phyloP scores from a whole-genome alignment of 2,329 filamentous ascomycete genomes.

The Pseudopyricularia cyperi region DNA sequence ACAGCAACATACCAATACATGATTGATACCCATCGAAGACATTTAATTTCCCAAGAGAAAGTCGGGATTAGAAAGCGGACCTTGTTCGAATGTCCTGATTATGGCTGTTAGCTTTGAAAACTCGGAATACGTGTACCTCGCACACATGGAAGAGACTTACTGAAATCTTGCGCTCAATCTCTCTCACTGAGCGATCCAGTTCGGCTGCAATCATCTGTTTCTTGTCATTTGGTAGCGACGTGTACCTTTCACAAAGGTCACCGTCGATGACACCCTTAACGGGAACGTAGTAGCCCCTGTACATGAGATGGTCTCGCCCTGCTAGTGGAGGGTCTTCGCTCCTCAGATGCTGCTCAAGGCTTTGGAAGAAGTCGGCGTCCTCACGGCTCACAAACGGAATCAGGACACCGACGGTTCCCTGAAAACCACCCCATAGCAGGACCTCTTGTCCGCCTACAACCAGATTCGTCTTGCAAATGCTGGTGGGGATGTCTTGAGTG shows the following conservation, averaged over 20 bases:
- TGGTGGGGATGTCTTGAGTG: constrained; percentile 83
- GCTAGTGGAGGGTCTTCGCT: constrained; percentile 77
- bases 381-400: constrained; percentile 86
- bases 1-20: background rate
- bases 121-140: background rate
- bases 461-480: constrained; percentile 76
- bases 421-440: constrained; percentile 83
- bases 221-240: constrained; percentile 71
- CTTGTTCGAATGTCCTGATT: constrained; percentile 42
- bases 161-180: constrained; percentile 94
- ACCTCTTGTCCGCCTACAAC: constrained; percentile 87
- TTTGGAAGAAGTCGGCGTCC: constrained; percentile 96
- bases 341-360: constrained; percentile 75
- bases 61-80: constrained; percentile 35
- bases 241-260: constrained; percentile 87
- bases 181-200: constrained; percentile 75
- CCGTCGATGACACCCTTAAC: constrained; percentile 96
- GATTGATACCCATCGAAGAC: background rate
- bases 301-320: constrained; percentile 90
- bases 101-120: background rate
- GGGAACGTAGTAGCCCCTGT: constrained; percentile 88
- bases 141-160: constrained; percentile 22
- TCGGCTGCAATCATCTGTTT: constrained; percentile 93
- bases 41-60: background rate
- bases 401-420: constrained; percentile 86